phyloP scores from a whole-genome alignment of 2,329 filamentous ascomycete genomes.

The Penicillium sp. region DNA sequence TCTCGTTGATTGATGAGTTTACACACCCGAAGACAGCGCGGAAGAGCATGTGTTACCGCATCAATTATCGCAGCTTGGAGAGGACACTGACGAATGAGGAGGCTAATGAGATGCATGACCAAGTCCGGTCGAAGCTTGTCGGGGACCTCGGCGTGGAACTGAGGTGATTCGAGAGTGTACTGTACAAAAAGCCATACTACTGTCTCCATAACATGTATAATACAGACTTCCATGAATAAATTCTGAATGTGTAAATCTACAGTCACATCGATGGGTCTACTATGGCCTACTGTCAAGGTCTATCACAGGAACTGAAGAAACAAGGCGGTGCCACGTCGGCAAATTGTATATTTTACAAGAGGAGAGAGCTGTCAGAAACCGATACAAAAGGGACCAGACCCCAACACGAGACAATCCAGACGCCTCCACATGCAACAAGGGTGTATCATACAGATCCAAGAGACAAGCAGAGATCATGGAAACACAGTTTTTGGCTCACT shows the following conservation, averaged over 20 bases:
- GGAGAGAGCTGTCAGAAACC: conserved; percentile 28
- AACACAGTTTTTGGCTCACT: conserved; percentile 19
- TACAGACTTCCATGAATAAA: too few species aligned
- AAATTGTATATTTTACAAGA: conserved; percentile 31
- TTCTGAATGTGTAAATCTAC: too few species aligned
- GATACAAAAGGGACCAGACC: conserved; percentile 19
- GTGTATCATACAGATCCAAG: conserved; percentile 34
- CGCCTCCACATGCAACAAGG: conserved; percentile 29
- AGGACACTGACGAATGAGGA: conserved; percentile 80
- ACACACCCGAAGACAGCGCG: conserved; percentile 76
- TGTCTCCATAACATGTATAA: conserved; percentile 12
- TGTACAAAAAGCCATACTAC: conserved; percentile 6
- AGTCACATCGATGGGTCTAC: too few species aligned
- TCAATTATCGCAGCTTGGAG: conserved; percentile 91
- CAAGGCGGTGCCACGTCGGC: not conserved
- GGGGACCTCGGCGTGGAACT: conserved; percentile 72
- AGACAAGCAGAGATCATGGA: conserved; percentile 23
- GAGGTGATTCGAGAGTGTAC: conserved; percentile 45
- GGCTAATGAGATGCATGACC: conserved; percentile 67
- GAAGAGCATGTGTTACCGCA: conserved; percentile 82
- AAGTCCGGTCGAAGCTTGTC: conserved; percentile 60
- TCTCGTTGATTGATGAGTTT: conserved; percentile 77
- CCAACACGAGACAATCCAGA: conserved; percentile 27
- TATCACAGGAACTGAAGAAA: too few species aligned
- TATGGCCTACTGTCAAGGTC: too few species aligned